Percentiles rank a stretch among this genome's conserved stretches.
phyloP scores from a whole-genome alignment of 257 asterid species.

The Mitragyna speciosa region DNA sequence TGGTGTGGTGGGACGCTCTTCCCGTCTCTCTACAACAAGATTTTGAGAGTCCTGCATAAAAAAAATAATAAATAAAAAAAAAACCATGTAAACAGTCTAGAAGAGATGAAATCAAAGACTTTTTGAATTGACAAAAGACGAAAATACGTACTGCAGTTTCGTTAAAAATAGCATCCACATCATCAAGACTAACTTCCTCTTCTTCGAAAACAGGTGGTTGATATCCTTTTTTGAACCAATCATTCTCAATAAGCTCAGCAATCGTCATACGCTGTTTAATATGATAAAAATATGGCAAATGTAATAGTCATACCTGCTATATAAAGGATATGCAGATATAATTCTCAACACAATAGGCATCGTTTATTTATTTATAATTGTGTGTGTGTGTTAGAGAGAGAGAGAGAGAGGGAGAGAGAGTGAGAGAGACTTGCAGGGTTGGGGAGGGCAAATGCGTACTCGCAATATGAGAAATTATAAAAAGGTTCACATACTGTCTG shows the following conservation, averaged over 20 bases:
- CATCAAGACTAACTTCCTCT: constrained; percentile 85
- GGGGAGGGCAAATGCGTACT: background rate
- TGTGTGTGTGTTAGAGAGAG: too few species aligned
- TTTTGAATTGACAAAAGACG: background rate
- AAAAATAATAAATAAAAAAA: too few species aligned
- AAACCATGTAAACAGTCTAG: background rate
- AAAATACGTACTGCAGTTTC: constrained; percentile 55
- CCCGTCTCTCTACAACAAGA: constrained; percentile 88
- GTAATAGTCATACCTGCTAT: background rate
- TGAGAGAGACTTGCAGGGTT: background rate
- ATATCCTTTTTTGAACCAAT: constrained; percentile 97
- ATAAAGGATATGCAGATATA: background rate
- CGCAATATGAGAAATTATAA: background rate
- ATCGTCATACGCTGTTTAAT: constrained; percentile 75
- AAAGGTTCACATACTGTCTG: constrained; percentile 52
- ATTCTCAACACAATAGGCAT: too few species aligned
- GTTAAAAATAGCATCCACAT: constrained; percentile 68
- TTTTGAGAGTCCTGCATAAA: constrained; percentile 55
- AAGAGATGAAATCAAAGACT: background rate
- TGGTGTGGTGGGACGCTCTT: constrained; percentile 61
- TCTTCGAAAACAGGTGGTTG: constrained; percentile 67
- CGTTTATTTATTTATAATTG: too few species aligned
- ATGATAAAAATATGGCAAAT: constrained; percentile 7
- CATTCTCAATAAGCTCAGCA: constrained; percentile 69
- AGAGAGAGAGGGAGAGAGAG: too few species aligned